Percentiles rank a stretch among this genome's conserved stretches.
These are phyloP conservation scores for Corinectria fuckeliana DNA, from an alignment of 2,329 filamentous ascomycete species.

Conservation along the genomic window DNA sequence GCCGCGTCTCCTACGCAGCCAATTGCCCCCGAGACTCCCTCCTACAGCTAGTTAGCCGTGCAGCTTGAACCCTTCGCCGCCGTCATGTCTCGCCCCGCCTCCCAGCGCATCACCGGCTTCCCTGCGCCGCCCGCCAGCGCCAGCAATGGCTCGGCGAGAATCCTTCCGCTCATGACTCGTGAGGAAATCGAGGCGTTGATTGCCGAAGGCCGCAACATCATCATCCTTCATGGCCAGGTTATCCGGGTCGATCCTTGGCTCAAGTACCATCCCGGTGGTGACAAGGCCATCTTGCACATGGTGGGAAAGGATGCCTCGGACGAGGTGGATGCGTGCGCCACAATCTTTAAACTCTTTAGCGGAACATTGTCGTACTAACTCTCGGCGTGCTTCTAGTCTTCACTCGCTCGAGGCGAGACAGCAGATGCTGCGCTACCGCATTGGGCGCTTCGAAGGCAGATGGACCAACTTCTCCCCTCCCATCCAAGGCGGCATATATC, in stretches of 20 bases:
- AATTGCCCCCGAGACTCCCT: slow-evolving; percentile 3
- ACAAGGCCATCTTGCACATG: slow-evolving; percentile 92
- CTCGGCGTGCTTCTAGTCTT: slow-evolving; percentile 59
- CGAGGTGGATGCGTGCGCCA: slow-evolving; percentile 82
- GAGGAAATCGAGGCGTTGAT: slow-evolving; percentile 73
- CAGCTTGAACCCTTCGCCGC: not conserved
- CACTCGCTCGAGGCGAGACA: slow-evolving; percentile 80
- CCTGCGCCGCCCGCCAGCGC: slow-evolving; percentile 20
- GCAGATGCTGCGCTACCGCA: slow-evolving; percentile 81
- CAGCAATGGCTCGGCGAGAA: slow-evolving; percentile 20
- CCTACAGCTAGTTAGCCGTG: not conserved
- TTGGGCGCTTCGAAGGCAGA: slow-evolving; percentile 78
- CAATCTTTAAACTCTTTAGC: not conserved
- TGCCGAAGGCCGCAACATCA: slow-evolving; percentile 77
- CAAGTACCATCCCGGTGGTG: slow-evolving; percentile 88
- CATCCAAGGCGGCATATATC: slow-evolving; percentile 86
- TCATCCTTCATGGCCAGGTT: slow-evolving; percentile 82
- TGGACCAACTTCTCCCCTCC: slow-evolving; percentile 93
- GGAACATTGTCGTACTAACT: slow-evolving; percentile 16
- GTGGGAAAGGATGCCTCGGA: slow-evolving; percentile 92
- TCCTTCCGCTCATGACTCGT: slow-evolving; percentile 48
- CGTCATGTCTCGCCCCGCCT: slow-evolving; percentile 8
- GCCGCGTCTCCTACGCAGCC: not conserved
- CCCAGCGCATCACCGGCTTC: slow-evolving; percentile 32
- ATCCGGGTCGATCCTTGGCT: slow-evolving; percentile 90